These are phyloP conservation scores for Aspergillus melleus DNA, from an alignment of 2,329 filamentous ascomycete species.

Conservation along the genomic window DNA sequence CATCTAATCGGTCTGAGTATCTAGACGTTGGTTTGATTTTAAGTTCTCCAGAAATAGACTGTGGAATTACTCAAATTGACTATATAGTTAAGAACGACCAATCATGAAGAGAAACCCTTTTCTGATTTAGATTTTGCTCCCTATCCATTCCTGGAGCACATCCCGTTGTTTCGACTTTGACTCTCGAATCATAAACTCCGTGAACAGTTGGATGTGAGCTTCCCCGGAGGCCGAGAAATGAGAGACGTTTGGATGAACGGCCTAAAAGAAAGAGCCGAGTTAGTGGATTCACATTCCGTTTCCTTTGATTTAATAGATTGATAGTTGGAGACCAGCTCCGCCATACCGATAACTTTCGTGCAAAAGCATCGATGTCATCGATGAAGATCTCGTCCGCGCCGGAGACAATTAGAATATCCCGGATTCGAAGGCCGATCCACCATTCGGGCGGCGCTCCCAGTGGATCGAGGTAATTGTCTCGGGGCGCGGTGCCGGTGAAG, in stretches of 20 bases:
- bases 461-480: constrained; percentile 6
- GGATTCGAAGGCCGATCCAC: constrained; percentile 1
- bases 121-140: background rate
- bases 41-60: too few relatives aligned
- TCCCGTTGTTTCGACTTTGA: background rate
- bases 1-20: too few relatives aligned
- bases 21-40: too few relatives aligned
- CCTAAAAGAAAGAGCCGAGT: background rate
- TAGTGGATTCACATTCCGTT: background rate
- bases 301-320: background rate
- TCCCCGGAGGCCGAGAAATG: background rate
- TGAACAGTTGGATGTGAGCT: background rate
- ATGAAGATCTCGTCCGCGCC: constrained; percentile 5
- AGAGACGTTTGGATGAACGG: background rate
- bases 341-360: background rate
- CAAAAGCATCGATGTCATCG: constrained; percentile 3
- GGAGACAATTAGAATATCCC: background rate
- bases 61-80: too few relatives aligned
- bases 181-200: constrained; percentile 1
- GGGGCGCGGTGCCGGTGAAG: constrained; percentile 1
- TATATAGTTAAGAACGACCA: too few relatives aligned
- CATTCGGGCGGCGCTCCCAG: constrained; percentile 1
- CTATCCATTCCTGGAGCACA: constrained; percentile 1
- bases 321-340: background rate
- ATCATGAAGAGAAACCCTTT: too few relatives aligned